These are phyloP conservation scores for Lichtheimia ramosa DNA, from an alignment of 371 early-diverging fungal species.

Conservation along the genomic window DNA sequence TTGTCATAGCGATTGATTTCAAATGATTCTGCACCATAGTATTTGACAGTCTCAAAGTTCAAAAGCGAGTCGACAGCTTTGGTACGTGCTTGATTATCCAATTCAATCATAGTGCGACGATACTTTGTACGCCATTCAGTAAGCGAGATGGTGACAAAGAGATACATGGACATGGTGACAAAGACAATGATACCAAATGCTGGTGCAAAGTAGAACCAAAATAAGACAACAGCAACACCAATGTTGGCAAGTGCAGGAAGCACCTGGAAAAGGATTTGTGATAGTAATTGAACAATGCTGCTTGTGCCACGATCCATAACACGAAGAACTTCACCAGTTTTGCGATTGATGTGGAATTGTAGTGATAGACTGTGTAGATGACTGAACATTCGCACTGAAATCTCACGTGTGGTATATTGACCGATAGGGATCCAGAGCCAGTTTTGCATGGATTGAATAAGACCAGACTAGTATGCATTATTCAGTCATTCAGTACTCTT, in stretches of 20 bases:
- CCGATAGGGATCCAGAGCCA: constrained; percentile 90
- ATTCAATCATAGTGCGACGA: constrained; percentile 72
- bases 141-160: constrained; percentile 77
- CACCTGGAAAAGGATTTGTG: constrained; percentile 85
- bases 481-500: neutral
- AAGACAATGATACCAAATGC: constrained; percentile 83
- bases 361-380: constrained; percentile 86
- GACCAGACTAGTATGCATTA: constrained; percentile 53
- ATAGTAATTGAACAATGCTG: constrained; percentile 77
- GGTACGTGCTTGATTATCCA: constrained; percentile 75
- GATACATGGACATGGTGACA: constrained; percentile 85
- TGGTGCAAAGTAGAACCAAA: constrained; percentile 71
- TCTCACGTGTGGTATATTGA: constrained; percentile 85
- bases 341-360: constrained; percentile 89
- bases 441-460: constrained; percentile 78
- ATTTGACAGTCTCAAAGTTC: constrained; percentile 96
- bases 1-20: constrained; percentile 79
- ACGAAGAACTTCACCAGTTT: constrained; percentile 91
- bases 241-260: constrained; percentile 89
- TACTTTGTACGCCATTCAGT: constrained; percentile 93
- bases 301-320: constrained; percentile 89
- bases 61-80: constrained; percentile 90
- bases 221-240: constrained; percentile 73
- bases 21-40: constrained; percentile 76
- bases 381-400: constrained; percentile 83